These are phyloP conservation scores for Globisporangium acanthophoron DNA, from an alignment of 352 stramenopile genomes.

Conservation along the genomic window DNA sequence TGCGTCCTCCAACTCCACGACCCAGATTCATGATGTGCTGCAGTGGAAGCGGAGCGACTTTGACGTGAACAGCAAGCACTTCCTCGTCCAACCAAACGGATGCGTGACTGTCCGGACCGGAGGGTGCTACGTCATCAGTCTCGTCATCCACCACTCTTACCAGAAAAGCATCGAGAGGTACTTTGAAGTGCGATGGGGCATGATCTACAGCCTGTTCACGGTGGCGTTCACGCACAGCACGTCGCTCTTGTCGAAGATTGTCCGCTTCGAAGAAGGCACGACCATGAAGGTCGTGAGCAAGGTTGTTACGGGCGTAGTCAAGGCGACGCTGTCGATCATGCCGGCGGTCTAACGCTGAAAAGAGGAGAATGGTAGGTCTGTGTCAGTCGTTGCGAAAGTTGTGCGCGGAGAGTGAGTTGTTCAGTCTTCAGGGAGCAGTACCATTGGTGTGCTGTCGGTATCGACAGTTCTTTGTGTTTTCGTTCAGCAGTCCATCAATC, in stretches of 20 bases:
- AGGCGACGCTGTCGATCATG: neutral
- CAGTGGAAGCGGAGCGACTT: neutral
- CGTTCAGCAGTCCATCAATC: too few relatives aligned
- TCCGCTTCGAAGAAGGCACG: neutral
- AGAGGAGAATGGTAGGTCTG: neutral
- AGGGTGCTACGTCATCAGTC: neutral
- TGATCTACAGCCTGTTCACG: neutral
- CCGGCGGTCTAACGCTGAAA: neutral
- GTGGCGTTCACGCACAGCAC: neutral
- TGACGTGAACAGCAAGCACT: neutral
- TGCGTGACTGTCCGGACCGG: neutral
- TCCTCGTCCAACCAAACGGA: neutral
- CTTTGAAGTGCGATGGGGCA: neutral
- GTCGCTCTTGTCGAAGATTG: neutral
- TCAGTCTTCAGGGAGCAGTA: too few relatives aligned
- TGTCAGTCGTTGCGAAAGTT: too few relatives aligned
- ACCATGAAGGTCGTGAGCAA: neutral
- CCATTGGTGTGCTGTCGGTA: too few relatives aligned
- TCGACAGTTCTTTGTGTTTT: too few relatives aligned
- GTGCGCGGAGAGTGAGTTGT: too few relatives aligned
- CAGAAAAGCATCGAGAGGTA: neutral
- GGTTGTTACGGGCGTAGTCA: neutral
- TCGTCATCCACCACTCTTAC: neutral
- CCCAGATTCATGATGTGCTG: neutral
- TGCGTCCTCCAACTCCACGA: neutral